Evolutionary conservation across 1,139 yeast genomes (phyloP).

Genomic region (Geotrichum histeridarum): DNA sequence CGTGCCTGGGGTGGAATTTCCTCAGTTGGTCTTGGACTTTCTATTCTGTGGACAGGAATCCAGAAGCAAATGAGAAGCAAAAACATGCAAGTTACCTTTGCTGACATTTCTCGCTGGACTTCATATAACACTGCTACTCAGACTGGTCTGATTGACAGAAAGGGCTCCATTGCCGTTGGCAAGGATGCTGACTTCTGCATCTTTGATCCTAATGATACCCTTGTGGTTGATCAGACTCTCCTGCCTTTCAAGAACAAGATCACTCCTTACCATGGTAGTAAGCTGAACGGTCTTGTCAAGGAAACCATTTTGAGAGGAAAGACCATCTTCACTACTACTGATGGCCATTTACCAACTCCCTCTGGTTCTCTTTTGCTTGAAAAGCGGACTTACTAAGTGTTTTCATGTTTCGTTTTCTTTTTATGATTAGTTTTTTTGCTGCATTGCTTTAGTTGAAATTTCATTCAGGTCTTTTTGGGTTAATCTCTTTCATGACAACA

Average conservation of each 20-base stretch:
- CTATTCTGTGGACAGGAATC: constrained; percentile 74
- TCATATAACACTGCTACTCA: constrained; percentile 78
- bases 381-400: constrained; percentile 20
- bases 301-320: constrained; percentile 77
- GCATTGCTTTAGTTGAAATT: not conserved
- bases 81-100: constrained; percentile 41
- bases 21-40: constrained; percentile 85
- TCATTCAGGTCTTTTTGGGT: not conserved
- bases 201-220: constrained; percentile 60
- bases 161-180: constrained; percentile 69
- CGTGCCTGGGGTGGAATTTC: constrained; percentile 98
- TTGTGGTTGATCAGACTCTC: constrained; percentile 53
- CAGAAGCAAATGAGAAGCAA: constrained; percentile 37
- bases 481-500: not conserved
- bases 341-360: constrained; percentile 55
- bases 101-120: constrained; percentile 73
- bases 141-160: constrained; percentile 65
- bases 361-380: constrained; percentile 58
- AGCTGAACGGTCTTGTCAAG: constrained; percentile 63
- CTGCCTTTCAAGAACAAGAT: constrained; percentile 77
- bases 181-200: constrained; percentile 83
- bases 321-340: constrained; percentile 53
- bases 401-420: not conserved
- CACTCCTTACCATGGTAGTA: constrained; percentile 75
- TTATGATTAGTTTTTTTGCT: not conserved